Evolutionary conservation across 78 protist species (phyloP).

Genomic region (Mantamonas sphyraenae): DNA sequence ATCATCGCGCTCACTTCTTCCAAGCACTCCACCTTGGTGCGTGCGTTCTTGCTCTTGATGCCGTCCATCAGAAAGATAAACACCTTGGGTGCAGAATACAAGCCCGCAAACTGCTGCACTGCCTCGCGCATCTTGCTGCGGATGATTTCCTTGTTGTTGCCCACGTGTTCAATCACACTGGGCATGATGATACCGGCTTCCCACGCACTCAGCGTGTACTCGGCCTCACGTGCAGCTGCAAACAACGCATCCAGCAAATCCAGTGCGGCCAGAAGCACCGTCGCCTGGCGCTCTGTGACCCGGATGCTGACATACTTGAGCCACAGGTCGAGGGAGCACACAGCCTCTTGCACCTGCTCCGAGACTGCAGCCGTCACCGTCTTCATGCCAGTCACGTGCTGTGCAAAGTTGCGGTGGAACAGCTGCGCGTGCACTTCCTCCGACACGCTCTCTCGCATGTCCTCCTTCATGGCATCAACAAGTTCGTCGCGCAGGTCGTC

Average conservation of each 20-base stretch:
- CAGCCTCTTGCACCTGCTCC: background rate
- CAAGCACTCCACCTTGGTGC: background rate
- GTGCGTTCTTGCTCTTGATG: slow-evolving; percentile 1
- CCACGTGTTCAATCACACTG: background rate
- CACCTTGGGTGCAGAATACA: slow-evolving; percentile 2
- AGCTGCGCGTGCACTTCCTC: background rate
- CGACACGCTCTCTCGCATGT: background rate
- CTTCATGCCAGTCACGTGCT: background rate
- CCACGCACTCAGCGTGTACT: background rate
- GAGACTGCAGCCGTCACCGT: too few species aligned
- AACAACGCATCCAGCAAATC: background rate
- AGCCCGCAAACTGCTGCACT: background rate
- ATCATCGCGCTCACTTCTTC: background rate
- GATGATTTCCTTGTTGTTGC: background rate
- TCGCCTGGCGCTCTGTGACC: background rate
- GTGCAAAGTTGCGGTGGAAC: background rate
- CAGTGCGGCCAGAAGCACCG: background rate
- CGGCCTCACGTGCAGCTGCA: background rate
- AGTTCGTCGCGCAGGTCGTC: background rate
- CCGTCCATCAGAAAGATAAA: background rate
- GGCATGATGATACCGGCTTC: slow-evolving; percentile 4
- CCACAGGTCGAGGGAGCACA: background rate
- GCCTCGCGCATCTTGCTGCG: background rate
- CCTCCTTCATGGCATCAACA: background rate
- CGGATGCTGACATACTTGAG: background rate